These are phyloP conservation scores for Podila epicladia DNA, from an alignment of 192 early-diverging fungal species.

Conservation along the genomic window DNA sequence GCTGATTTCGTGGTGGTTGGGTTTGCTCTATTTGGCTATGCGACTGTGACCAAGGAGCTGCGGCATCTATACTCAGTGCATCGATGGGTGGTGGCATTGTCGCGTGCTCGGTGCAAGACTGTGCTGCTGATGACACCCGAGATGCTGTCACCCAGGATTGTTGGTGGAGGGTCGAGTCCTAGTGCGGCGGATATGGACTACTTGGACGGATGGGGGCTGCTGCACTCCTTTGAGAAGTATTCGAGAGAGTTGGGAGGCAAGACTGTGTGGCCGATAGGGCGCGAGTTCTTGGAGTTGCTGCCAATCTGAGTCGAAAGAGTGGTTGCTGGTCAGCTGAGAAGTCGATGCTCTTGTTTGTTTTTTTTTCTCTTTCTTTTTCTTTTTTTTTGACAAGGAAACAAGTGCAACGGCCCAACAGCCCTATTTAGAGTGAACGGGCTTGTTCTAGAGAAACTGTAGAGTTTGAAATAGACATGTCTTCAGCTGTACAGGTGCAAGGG, in stretches of 20 bases:
- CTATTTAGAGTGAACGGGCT: too few relatives aligned
- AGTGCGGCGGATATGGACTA: slow-evolving; percentile 19
- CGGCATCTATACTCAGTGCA: slow-evolving; percentile 55
- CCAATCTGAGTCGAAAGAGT: not conserved
- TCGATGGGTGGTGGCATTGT: slow-evolving; percentile 59
- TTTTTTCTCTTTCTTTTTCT: too few relatives aligned
- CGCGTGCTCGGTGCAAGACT: slow-evolving; percentile 54
- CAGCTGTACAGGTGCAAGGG: too few relatives aligned
- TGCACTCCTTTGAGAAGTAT: slow-evolving; percentile 38
- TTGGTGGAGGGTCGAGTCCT: slow-evolving; percentile 16
- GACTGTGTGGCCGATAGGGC: slow-evolving; percentile 13
- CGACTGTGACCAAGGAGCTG: slow-evolving; percentile 23
- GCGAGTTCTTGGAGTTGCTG: slow-evolving; percentile 11
- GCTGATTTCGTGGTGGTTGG: slow-evolving; percentile 70
- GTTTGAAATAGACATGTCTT: too few relatives aligned
- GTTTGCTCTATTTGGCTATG: slow-evolving; percentile 57
- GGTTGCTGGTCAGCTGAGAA: too few relatives aligned
- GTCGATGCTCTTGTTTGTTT: too few relatives aligned
- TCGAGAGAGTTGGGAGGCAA: slow-evolving; percentile 21
- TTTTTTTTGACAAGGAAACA: too few relatives aligned
- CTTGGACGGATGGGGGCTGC: slow-evolving; percentile 35
- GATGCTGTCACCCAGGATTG: slow-evolving; percentile 30
- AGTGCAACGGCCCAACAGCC: too few relatives aligned
- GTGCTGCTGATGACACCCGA: slow-evolving; percentile 44
- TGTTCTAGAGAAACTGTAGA: too few relatives aligned